phyloP scores from a whole-genome alignment of 2,329 filamentous ascomycete species.

The Trichoderma gracile region DNA sequence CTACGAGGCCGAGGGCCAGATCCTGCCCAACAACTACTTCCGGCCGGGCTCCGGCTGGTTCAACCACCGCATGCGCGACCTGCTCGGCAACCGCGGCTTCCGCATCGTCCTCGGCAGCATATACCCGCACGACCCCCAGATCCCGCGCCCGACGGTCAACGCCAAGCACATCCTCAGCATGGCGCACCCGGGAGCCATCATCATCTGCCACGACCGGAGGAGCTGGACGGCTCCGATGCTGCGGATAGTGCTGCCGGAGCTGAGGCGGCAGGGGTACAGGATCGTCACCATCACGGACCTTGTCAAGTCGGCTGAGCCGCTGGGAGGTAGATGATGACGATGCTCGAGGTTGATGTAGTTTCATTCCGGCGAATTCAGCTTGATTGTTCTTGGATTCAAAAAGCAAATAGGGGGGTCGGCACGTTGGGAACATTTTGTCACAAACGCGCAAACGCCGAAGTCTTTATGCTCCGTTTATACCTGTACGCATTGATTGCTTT shows the following conservation, averaged over 20 bases:
- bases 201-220: constrained; percentile 83
- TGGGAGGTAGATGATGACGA: constrained; percentile 31
- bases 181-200: constrained; percentile 72
- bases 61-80: constrained; percentile 64
- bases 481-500: constrained; percentile 1
- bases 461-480: neutral
- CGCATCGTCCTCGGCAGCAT: constrained; percentile 77
- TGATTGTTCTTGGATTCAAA: neutral
- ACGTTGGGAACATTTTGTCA: neutral
- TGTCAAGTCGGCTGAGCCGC: constrained; percentile 45
- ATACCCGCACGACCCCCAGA: constrained; percentile 90
- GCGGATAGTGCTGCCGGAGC: constrained; percentile 67
- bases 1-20: constrained; percentile 50
- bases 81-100: constrained; percentile 64
- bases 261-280: constrained; percentile 67
- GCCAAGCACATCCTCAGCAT: constrained; percentile 78
- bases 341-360: neutral
- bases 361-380: neutral
- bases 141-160: constrained; percentile 68
- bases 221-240: constrained; percentile 84
- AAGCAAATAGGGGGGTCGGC: neutral
- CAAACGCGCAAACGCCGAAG: neutral
- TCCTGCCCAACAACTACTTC: constrained; percentile 66
- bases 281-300: constrained; percentile 72
- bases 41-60: constrained; percentile 85